Conservation (phyloP, 345 rosid genomes). For the sweet orange (Citrus sinensis) region DVS_A1.0 CM039169.1:22392001-22392500, state of each 20-base stretch:
- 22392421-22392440: not conserved
- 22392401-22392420: not conserved
- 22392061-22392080: constrained; percentile 91
- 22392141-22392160: constrained; percentile 1
- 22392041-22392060: constrained; percentile 77
- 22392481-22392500: not conserved
- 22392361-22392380: constrained; percentile 3
- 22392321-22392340: constrained; percentile 15
- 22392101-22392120: constrained; percentile 90
- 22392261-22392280: constrained; percentile 95
- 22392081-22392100: constrained; percentile 98
- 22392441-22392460: not conserved
- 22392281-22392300: constrained; percentile 76
- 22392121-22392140: constrained; percentile 2
- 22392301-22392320: constrained; percentile 92
- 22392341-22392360: constrained; percentile 10
- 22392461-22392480: not conserved
- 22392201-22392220: constrained; percentile 98
- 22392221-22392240: constrained; percentile 91
- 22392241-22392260: constrained; percentile 96
- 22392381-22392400: not conserved
- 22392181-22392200: constrained; percentile 38
- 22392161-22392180: constrained; percentile 5
- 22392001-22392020: constrained; percentile 85
- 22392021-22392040: constrained; percentile 77